These are phyloP conservation scores for Microcos paniculata DNA, from an alignment of 345 rosid species.

Conservation along the genomic window DNA sequence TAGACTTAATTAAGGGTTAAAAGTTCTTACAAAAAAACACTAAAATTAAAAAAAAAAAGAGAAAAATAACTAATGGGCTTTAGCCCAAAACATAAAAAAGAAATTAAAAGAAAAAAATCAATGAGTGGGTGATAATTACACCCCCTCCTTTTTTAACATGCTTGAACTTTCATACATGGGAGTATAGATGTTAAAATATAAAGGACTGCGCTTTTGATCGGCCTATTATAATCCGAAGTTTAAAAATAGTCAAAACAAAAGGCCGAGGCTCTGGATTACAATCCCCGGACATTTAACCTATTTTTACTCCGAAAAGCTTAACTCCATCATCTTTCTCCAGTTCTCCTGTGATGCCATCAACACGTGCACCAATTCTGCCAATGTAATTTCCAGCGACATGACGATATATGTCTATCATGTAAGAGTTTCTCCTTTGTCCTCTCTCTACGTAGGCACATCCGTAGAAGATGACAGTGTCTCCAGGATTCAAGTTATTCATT, in stretches of 20 bases:
- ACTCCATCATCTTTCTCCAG: neutral
- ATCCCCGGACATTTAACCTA: too few species aligned
- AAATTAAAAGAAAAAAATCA: neutral
- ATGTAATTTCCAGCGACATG: neutral
- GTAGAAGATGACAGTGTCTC: constrained; percentile 19
- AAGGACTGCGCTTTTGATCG: neutral
- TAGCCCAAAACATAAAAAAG: neutral
- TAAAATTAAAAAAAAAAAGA: too few species aligned
- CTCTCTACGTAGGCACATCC: neutral
- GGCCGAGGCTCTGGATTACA: neutral
- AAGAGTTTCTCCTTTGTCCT: neutral
- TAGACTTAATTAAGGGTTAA: too few species aligned
- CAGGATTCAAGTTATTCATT: constrained; percentile 23
- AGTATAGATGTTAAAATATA: too few species aligned
- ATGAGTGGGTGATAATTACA: neutral
- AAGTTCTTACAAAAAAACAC: too few species aligned
- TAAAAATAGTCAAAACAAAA: neutral
- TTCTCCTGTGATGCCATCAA: neutral
- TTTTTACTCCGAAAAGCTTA: neutral
- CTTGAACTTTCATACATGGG: too few species aligned
- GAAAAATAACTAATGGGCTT: too few species aligned
- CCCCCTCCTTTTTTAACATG: too few species aligned
- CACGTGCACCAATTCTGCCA: neutral
- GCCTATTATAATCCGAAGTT: neutral
- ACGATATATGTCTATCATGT: constrained; percentile 18